Evolutionary conservation across 202 grass and related monocot species (phyloP).

Genomic region (Panicum virgatum): DNA sequence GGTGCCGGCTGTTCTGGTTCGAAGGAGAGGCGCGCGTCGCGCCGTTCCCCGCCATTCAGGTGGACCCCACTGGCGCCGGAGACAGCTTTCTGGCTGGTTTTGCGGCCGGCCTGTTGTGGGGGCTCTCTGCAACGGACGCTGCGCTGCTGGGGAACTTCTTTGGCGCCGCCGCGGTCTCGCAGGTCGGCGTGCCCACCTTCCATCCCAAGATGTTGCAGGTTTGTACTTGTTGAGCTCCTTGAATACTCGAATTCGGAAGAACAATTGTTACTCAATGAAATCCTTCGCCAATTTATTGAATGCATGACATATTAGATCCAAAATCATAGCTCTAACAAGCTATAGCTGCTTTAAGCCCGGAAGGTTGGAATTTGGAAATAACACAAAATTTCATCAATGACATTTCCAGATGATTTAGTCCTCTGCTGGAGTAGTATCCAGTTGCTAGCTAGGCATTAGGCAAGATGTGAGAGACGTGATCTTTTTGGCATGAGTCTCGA

Average conservation of each 20-base stretch:
- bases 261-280: neutral
- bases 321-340: neutral
- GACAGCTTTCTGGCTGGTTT: conserved; percentile 94
- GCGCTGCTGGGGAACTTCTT: conserved; percentile 90
- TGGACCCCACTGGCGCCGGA: conserved; percentile 90
- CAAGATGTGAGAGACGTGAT: neutral
- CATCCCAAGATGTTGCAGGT: conserved; percentile 86
- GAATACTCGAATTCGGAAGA: neutral
- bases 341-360: neutral
- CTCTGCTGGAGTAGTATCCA: neutral
- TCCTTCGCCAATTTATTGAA: neutral
- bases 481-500: neutral
- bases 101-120: conserved; percentile 70
- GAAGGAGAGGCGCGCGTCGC: conserved; percentile 62
- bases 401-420: neutral
- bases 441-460: too few relatives aligned
- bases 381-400: neutral
- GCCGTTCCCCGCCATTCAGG: conserved; percentile 67
- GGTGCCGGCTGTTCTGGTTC: conserved; percentile 73
- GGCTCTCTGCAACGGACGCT: conserved; percentile 70
- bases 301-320: neutral
- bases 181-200: conserved; percentile 79
- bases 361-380: too few relatives aligned
- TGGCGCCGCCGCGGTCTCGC: conserved; percentile 69
- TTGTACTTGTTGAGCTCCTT: neutral